phyloP scores from a whole-genome alignment of 805 yeast species.

The Torulaspora microellipsoides region DNA sequence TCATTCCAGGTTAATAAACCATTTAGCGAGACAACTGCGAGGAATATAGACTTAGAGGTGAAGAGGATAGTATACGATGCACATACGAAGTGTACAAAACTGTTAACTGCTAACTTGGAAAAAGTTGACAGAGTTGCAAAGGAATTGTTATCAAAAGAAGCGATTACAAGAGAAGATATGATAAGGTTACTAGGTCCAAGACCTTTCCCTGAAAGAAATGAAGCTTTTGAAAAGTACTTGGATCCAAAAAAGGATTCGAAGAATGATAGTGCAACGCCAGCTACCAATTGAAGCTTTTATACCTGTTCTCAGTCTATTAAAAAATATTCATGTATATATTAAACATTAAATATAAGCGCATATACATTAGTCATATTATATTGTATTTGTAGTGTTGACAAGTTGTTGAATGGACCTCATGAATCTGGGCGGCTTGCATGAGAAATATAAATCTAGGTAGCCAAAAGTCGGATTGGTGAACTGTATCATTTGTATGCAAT shows the following conservation, averaged over 20 bases:
- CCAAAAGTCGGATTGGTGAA: no score
- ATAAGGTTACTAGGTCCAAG: constrained; percentile 84
- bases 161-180: constrained; percentile 92
- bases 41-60: constrained; percentile 75
- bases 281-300: constrained; percentile 6
- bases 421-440: no score
- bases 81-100: constrained; percentile 59
- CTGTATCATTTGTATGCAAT: not conserved
- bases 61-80: constrained; percentile 73
- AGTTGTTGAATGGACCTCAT: no score
- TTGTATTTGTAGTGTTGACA: no score
- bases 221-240: constrained; percentile 85
- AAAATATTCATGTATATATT: constrained; percentile 2
- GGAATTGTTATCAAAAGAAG: constrained; percentile 80
- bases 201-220: constrained; percentile 86
- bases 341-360: not conserved
- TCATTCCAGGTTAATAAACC: constrained; percentile 71
- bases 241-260: constrained; percentile 35
- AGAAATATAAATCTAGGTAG: no score
- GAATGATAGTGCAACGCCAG: constrained; percentile 12
- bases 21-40: constrained; percentile 82
- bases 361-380: no score
- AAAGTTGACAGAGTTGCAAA: constrained; percentile 86
- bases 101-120: constrained; percentile 60
- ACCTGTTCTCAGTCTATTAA: not conserved